phyloP scores from a whole-genome alignment of 2,329 filamentous ascomycete species.

The Byssochlamys sp. region DNA sequence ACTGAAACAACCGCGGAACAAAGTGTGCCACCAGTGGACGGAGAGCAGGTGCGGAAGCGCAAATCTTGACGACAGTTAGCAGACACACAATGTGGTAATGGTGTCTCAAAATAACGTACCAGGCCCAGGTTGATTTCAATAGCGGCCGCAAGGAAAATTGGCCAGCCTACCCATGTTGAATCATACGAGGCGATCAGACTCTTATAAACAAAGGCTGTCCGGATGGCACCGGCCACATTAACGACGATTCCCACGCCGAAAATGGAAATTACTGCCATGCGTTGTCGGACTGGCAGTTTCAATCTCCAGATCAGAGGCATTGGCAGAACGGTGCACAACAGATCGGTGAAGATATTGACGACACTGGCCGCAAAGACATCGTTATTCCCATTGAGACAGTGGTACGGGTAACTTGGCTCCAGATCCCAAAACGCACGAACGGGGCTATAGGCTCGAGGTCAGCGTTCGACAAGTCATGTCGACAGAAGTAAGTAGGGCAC shows the following conservation, averaged over 20 bases:
- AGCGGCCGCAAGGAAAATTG: slow-evolving; percentile 19
- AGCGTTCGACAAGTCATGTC: not conserved
- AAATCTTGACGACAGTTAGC: slow-evolving; percentile 17
- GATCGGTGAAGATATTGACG: slow-evolving; percentile 18
- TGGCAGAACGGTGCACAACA: slow-evolving; percentile 20
- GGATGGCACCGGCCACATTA: slow-evolving; percentile 24
- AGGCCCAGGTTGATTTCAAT: slow-evolving; percentile 28
- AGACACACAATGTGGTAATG: not conserved
- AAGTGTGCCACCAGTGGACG: slow-evolving; percentile 25
- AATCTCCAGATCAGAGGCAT: slow-evolving; percentile 34
- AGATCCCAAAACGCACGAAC: slow-evolving; percentile 26
- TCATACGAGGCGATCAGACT: slow-evolving; percentile 24
- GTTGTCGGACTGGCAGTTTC: slow-evolving; percentile 26
- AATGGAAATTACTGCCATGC: slow-evolving; percentile 28
- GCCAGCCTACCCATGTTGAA: slow-evolving; percentile 27
- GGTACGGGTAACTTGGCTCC: slow-evolving; percentile 13
- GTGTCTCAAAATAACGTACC: slow-evolving; percentile 14
- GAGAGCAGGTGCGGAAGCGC: slow-evolving; percentile 27
- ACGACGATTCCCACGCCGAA: slow-evolving; percentile 30
- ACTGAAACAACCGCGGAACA: slow-evolving; percentile 22
- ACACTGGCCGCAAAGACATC: slow-evolving; percentile 27
- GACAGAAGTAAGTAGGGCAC: slow-evolving; percentile 9
- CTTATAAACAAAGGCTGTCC: slow-evolving; percentile 27
- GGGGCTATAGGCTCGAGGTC: slow-evolving; percentile 15
- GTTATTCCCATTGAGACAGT: slow-evolving; percentile 20